Conservation (phyloP, 176 grass and related monocot genomes). For the Oryza meridionalis region DNA sequence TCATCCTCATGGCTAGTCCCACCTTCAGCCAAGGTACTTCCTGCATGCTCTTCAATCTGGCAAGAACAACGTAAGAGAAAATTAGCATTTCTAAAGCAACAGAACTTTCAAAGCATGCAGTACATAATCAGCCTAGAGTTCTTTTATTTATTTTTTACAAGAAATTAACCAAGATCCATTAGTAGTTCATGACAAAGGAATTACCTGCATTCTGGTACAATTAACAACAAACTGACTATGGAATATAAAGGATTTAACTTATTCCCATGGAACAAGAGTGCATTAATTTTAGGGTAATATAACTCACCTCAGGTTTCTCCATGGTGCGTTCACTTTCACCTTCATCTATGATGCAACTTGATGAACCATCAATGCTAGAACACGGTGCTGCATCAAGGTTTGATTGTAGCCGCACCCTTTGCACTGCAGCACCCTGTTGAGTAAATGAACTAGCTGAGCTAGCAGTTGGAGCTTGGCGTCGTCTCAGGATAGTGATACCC, state of each 20-base stretch:
- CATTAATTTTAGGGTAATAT: conserved; percentile 3
- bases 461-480: conserved; percentile 23
- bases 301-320: conserved; percentile 41
- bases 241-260: not conserved
- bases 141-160: not conserved
- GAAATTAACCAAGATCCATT: not conserved
- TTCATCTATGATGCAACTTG: conserved; percentile 36
- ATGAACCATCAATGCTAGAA: conserved; percentile 34
- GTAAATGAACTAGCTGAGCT: conserved; percentile 22
- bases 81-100: conserved; percentile 3
- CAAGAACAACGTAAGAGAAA: not conserved
- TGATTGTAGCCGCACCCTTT: conserved; percentile 43
- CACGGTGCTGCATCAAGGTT: conserved; percentile 13
- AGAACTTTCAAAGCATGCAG: not conserved
- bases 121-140: not conserved
- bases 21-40: conserved; percentile 27
- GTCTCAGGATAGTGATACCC: conserved; percentile 42
- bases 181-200: not conserved
- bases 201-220: not conserved
- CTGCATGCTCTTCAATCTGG: conserved; percentile 54
- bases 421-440: conserved; percentile 38
- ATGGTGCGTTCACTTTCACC: conserved; percentile 9
- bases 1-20: conserved; percentile 27
- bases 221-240: not conserved
- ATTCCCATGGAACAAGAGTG: not conserved